Evolutionary conservation across 2,329 filamentous ascomycete genomes (phyloP).

Genomic region (Ascomycota sp.): DNA sequence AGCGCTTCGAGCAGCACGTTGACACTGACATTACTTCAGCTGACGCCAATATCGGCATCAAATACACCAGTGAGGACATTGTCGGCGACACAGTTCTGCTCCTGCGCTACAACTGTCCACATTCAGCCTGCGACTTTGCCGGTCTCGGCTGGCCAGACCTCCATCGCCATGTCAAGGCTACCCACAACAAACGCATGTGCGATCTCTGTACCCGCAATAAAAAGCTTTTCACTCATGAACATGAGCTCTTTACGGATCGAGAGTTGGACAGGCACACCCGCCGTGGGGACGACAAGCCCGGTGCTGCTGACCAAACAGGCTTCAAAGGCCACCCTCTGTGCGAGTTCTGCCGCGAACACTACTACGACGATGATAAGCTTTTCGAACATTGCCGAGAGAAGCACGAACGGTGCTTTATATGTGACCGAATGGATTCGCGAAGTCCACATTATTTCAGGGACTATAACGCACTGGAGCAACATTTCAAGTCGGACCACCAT

Average conservation of each 20-base stretch:
- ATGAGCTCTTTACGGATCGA: conserved; percentile 66
- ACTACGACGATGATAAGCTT: conserved; percentile 89
- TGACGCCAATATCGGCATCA: conserved; percentile 75
- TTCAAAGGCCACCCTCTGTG: conserved; percentile 93
- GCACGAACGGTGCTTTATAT: conserved; percentile 88
- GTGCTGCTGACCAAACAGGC: conserved; percentile 74
- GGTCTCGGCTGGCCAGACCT: conserved; percentile 41
- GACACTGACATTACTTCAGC: conserved; percentile 49
- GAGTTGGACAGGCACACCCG: conserved; percentile 75
- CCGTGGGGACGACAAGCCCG: conserved; percentile 73
- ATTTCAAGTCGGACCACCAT: conserved; percentile 76
- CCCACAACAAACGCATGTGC: conserved; percentile 74
- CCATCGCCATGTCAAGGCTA: conserved; percentile 55
- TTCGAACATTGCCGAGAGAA: conserved; percentile 83
- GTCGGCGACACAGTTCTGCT: conserved; percentile 76
- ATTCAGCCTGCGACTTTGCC: conserved; percentile 55
- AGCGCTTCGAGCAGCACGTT: conserved; percentile 67
- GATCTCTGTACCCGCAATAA: conserved; percentile 83
- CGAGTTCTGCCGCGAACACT: conserved; percentile 73
- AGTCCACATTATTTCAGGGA: conserved; percentile 80
- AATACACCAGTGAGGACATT: conserved; percentile 72
- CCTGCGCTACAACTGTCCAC: conserved; percentile 85
- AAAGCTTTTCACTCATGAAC: conserved; percentile 95
- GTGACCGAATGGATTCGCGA: conserved; percentile 47
- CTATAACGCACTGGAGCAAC: conserved; percentile 65